A percentile compares a stretch with the other conserved stretches of the same genome.
Evolutionary conservation across 2,329 filamentous ascomycete genomes (phyloP).

Genomic region (Cladosporium sp.): DNA sequence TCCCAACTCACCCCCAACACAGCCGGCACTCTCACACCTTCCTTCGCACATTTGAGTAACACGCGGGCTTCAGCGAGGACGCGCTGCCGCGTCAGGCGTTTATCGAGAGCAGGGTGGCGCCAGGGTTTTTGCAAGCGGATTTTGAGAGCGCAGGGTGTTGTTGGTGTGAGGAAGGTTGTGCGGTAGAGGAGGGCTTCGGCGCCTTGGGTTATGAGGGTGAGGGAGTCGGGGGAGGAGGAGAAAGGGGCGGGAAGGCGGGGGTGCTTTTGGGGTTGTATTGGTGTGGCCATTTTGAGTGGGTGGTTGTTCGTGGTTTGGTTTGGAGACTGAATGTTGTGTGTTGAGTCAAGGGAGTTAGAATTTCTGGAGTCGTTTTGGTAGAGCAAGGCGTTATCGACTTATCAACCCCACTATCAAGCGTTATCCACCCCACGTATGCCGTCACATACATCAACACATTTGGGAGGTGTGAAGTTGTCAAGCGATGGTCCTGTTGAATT

Average conservation of each 20-base stretch:
- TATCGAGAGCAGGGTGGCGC: slow-evolving; percentile 85
- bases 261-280: slow-evolving; percentile 23
- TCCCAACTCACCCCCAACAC: slow-evolving; percentile 71
- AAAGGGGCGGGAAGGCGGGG: slow-evolving; percentile 63
- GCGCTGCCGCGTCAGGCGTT: slow-evolving; percentile 79
- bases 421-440: background rate
- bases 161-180: slow-evolving; percentile 72
- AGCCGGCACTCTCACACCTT: slow-evolving; percentile 79
- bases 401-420: background rate
- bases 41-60: slow-evolving; percentile 72
- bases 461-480: background rate
- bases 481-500: no score
- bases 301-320: background rate
- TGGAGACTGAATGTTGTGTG: background rate
- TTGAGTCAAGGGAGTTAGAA: background rate
- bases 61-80: slow-evolving; percentile 88
- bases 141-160: slow-evolving; percentile 77
- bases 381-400: background rate
- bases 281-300: background rate
- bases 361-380: background rate
- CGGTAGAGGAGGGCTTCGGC: slow-evolving; percentile 94
- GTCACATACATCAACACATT: background rate
- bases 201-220: slow-evolving; percentile 81
- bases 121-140: slow-evolving; percentile 89
- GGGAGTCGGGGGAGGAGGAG: slow-evolving; percentile 58